Evolutionary conservation across 176 grass and related monocot genomes (phyloP), one percentile per base, ranked within the genome.

Genomic region (Bothriochloa decipiens): DNA sequence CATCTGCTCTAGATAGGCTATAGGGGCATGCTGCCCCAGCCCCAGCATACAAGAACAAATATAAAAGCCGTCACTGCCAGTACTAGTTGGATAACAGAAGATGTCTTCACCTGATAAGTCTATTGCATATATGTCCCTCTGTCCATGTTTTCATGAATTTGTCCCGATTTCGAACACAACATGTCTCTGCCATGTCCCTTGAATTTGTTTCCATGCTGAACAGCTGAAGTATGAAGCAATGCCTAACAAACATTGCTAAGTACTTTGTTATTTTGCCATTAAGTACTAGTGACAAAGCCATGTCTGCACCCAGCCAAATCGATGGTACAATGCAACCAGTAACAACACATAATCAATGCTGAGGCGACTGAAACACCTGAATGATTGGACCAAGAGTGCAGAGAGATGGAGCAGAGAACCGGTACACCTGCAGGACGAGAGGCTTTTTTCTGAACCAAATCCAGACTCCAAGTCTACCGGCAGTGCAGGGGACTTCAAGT

Each of bases 91-190:
- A 85, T 42, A 81, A 85, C 73, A 80, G 55, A 85, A 73, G 68
- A 41, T 89, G 78, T 20, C 83, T n/a, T 39, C 66, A 70, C 67
- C n/a, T n/a, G n/a, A 82, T 82, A 53, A 65, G 65, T 57, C 53
- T 89, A 52, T 71, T 65, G 33, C 42, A 52, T 41, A 47, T 13
- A 8, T 76, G 36, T 73, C 72, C 77, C 50, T 81, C 64, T 70
- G 3, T 41, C 88, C 83, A 72, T 89, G 88, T 86, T 90, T 86
- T 90, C 79, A 65, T 90, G 83, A 49, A 76, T 65, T 82, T 61
- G 88, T 82, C 83, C 14, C 65, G 7, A 28, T 41, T 66, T 57
- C 39, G 42, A 67, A 49, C 71, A 35, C 45, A 61, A 46, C 36
- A 29, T 41, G 23, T 40, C 18, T 55, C 28, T 72, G 41, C 46